A percentile compares a stretch with the other conserved stretches of the same genome.
These are phyloP conservation scores for Sonneratia alba DNA, from an alignment of 345 rosid species.

Conservation along the genomic window DNA sequence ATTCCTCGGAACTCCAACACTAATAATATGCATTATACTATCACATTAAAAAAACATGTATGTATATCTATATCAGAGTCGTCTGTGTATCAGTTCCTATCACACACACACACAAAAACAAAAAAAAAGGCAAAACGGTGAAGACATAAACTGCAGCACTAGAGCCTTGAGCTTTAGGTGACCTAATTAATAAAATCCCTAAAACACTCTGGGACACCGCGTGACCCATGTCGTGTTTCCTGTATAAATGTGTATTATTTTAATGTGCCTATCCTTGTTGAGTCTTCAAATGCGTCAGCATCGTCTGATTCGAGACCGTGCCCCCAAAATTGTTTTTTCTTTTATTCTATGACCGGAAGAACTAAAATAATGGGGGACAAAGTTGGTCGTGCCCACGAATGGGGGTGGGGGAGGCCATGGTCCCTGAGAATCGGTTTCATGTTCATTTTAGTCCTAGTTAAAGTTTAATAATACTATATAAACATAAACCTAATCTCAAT, in stretches of 20 bases:
- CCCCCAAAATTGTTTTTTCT: neutral
- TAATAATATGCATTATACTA: too few species aligned
- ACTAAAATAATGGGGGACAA: constrained; percentile 11
- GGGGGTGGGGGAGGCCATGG: constrained; percentile 24
- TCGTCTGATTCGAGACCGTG: constrained; percentile 3
- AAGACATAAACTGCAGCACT: neutral
- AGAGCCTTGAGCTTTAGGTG: constrained; percentile 7
- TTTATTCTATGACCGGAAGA: neutral
- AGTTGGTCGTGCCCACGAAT: constrained; percentile 41
- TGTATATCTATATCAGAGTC: too few species aligned
- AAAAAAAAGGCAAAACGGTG: neutral
- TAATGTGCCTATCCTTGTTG: constrained; percentile 9
- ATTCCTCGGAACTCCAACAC: neutral
- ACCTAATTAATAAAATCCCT: neutral
- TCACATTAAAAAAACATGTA: too few species aligned
- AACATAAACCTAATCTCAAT: constrained; percentile 14
- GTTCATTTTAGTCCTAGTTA: constrained; percentile 7
- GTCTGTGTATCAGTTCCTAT: neutral
- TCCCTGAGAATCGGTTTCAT: constrained; percentile 29
- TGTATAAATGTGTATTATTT: neutral
- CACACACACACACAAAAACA: too few species aligned
- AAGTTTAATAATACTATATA: constrained; percentile 1
- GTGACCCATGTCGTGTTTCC: constrained; percentile 24
- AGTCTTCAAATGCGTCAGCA: neutral
- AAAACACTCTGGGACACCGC: neutral